These are phyloP conservation scores for Tolypocladium sp. DNA, from an alignment of 2,329 filamentous ascomycete species.

Conservation along the genomic window DNA sequence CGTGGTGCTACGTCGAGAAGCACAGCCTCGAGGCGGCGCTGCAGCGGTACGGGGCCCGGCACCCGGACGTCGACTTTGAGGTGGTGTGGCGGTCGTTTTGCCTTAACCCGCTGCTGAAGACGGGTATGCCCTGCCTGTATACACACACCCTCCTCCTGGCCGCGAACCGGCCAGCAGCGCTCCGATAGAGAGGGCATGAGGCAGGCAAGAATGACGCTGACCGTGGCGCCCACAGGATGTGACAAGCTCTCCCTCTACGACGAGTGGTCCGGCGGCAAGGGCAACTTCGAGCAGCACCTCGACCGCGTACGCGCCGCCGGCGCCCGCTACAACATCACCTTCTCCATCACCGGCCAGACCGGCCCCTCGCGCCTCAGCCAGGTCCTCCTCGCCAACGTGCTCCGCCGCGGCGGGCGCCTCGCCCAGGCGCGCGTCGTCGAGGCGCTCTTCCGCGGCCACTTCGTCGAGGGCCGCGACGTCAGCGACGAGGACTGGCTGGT, in stretches of 20 bases:
- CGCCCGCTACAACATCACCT: constrained; percentile 25
- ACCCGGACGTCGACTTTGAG: constrained; percentile 36
- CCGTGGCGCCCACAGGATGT: constrained; percentile 12
- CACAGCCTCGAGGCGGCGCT: constrained; percentile 37
- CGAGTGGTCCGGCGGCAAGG: constrained; percentile 14
- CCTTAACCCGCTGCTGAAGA: constrained; percentile 25
- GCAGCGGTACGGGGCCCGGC: constrained; percentile 23
- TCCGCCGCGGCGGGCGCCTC: constrained; percentile 16
- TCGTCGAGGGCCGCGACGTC: constrained; percentile 31
- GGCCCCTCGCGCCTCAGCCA: constrained; percentile 37
- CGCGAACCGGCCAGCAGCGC: no score
- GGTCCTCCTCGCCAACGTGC: constrained; percentile 35
- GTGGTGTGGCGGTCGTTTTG: constrained; percentile 38
- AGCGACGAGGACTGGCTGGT: constrained; percentile 29
- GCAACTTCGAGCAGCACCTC: constrained; percentile 16
- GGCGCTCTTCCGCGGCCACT: constrained; percentile 31
- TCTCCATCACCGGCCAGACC: constrained; percentile 30
- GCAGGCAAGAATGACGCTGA: neutral
- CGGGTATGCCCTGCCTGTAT: constrained; percentile 2
- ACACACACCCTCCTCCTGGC: no score
- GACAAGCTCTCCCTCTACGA: constrained; percentile 28
- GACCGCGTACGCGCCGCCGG: constrained; percentile 22
- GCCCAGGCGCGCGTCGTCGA: constrained; percentile 31
- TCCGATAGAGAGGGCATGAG: neutral
- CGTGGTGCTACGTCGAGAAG: constrained; percentile 42